Conservation (phyloP, 2,329 filamentous ascomycete species). For the Colletotrichum eleusines region DNA sequence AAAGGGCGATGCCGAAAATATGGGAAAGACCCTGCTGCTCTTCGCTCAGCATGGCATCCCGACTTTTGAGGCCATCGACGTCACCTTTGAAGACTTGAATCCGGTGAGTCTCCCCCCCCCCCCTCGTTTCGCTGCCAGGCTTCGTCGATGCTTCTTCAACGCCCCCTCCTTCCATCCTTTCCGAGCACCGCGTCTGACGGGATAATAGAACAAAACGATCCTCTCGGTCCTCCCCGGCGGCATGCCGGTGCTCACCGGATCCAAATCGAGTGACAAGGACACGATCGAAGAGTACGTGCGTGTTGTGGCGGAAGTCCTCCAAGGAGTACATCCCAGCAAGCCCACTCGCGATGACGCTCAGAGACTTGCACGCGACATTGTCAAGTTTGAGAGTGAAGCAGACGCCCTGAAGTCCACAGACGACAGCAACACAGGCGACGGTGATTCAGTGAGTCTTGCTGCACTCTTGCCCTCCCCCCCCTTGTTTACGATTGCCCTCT, state of each 20-base stretch:
- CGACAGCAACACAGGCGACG: slow-evolving; percentile 56
- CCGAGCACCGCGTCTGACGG: slow-evolving; percentile 63
- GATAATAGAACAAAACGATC: slow-evolving; percentile 64
- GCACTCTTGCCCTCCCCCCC: no score
- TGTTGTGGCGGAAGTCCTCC: slow-evolving; percentile 18
- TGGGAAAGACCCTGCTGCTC: slow-evolving; percentile 56
- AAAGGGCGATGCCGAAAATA: slow-evolving; percentile 19
- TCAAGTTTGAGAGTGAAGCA: slow-evolving; percentile 26
- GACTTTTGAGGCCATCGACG: slow-evolving; percentile 52
- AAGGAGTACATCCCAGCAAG: slow-evolving; percentile 30
- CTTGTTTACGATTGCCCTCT: background rate
- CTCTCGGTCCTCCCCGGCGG: slow-evolving; percentile 22
- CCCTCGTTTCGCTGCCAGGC: no score
- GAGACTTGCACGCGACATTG: slow-evolving; percentile 10
- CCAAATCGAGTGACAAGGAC: background rate
- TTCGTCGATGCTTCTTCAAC: background rate
- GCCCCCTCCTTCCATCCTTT: background rate
- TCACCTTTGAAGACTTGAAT: slow-evolving; percentile 57
- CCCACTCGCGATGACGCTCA: slow-evolving; percentile 3
- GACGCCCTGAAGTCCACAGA: background rate
- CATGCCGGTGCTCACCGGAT: slow-evolving; percentile 5
- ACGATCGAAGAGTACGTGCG: slow-evolving; percentile 20
- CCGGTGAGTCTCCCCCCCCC: slow-evolving; percentile 44
- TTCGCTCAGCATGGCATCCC: slow-evolving; percentile 60
- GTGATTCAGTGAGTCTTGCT: slow-evolving; percentile 43